Evolutionary conservation across 495 filamentous ascomycete species (phyloP).

Genomic region (Lasiosphaeria miniovina): DNA sequence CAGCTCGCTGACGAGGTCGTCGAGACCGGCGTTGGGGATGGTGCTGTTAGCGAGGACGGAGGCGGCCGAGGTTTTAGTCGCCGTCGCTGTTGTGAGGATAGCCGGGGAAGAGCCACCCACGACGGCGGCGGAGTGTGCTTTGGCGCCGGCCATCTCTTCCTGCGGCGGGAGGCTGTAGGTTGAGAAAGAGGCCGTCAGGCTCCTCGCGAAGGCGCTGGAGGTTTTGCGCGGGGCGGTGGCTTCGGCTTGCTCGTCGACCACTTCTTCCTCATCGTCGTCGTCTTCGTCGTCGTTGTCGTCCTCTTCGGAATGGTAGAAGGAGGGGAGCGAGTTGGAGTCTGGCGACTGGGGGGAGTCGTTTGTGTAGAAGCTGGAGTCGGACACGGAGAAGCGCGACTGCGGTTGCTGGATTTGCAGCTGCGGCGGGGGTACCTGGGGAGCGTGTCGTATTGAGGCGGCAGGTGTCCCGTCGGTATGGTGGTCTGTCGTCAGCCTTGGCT

Average conservation of each 20-base stretch:
- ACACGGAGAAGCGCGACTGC: slow-evolving; percentile 16
- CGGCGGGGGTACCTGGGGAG: slow-evolving; percentile 15
- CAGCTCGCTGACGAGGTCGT: slow-evolving; percentile 43
- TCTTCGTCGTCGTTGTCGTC: slow-evolving; percentile 32
- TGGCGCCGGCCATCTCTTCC: slow-evolving; percentile 12
- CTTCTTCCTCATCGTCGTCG: slow-evolving; percentile 23
- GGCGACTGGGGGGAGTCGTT: slow-evolving; percentile 18
- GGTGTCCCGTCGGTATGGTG: slow-evolving; percentile 1
- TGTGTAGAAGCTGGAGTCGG: slow-evolving; percentile 13
- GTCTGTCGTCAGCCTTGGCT: slow-evolving; percentile 8
- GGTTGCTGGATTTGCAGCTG: background rate
- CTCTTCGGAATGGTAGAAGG: slow-evolving; percentile 45
- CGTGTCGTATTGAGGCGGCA: slow-evolving; percentile 11
- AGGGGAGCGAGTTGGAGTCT: slow-evolving; percentile 28
- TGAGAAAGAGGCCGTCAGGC: slow-evolving; percentile 31
- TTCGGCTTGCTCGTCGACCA: background rate
- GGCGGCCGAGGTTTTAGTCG: slow-evolving; percentile 15
- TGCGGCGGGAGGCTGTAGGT: slow-evolving; percentile 42
- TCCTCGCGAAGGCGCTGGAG: slow-evolving; percentile 20
- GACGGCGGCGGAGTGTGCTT: slow-evolving; percentile 6
- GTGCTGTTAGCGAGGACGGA: slow-evolving; percentile 23
- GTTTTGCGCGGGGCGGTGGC: background rate
- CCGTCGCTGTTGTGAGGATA: slow-evolving; percentile 25
- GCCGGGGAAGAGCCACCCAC: slow-evolving; percentile 25
- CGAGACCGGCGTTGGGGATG: slow-evolving; percentile 37